phyloP scores from a whole-genome alignment of 495 filamentous ascomycete genomes.

The Tuber aestivum region DNA sequence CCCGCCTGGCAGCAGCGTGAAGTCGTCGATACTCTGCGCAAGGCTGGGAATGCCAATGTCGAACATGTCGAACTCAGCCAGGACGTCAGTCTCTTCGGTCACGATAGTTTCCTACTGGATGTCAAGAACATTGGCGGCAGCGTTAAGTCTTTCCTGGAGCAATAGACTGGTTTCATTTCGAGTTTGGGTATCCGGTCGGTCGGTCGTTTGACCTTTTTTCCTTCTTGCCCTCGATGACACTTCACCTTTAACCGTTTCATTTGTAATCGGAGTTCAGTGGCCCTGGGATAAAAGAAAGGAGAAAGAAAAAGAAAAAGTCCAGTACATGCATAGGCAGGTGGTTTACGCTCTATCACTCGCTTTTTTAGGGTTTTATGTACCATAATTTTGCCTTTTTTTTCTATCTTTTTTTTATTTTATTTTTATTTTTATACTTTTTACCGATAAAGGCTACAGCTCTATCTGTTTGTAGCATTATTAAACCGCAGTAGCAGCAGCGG shows the following conservation, averaged over 20 bases:
- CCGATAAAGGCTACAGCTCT: background rate
- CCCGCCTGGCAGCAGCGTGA: slow-evolving; percentile 98
- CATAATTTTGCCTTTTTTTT: background rate
- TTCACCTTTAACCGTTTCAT: background rate
- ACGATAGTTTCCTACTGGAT: slow-evolving; percentile 94
- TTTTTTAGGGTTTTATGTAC: background rate
- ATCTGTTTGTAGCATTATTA: background rate
- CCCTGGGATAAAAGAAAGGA: background rate
- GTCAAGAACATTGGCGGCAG: slow-evolving; percentile 83
- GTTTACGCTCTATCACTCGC: background rate
- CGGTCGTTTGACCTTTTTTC: background rate
- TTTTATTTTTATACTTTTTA: background rate
- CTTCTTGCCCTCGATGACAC: background rate
- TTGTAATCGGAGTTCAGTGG: background rate
- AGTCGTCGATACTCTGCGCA: slow-evolving; percentile 74
- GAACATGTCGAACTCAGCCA: slow-evolving; percentile 86
- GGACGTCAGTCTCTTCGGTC: slow-evolving; percentile 85
- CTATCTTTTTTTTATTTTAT: too few relatives aligned
- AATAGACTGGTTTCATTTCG: background rate
- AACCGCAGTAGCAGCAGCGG: background rate
- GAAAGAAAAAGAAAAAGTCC: background rate
- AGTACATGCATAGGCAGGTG: background rate
- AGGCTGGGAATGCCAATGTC: slow-evolving; percentile 68
- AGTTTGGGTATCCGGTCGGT: background rate
- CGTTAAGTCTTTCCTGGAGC: slow-evolving; percentile 66